These are phyloP conservation scores for Euryodendron excelsum DNA, from an alignment of 148 eudicot genomes.

Conservation along the genomic window DNA sequence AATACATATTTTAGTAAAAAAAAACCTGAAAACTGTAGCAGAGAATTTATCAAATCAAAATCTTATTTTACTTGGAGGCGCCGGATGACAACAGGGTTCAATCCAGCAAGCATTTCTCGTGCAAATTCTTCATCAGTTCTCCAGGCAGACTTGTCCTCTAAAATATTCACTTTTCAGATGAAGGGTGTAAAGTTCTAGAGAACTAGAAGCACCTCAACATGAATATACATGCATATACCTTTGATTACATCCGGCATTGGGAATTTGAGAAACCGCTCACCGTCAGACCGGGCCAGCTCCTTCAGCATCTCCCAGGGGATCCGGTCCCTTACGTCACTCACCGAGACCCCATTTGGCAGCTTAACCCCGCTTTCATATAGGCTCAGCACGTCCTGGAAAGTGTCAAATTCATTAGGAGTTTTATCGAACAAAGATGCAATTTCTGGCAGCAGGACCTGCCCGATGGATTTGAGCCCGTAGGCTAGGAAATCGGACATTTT, in stretches of 20 bases:
- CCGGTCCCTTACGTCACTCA: slow-evolving; percentile 38
- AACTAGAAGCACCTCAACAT: background rate
- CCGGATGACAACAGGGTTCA: slow-evolving; percentile 71
- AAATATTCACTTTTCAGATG: background rate
- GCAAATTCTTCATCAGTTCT: slow-evolving; percentile 92
- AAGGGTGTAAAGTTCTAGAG: background rate
- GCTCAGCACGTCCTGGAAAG: slow-evolving; percentile 56
- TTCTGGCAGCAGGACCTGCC: slow-evolving; percentile 60
- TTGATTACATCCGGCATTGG: slow-evolving; percentile 77
- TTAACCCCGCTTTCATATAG: slow-evolving; percentile 59
- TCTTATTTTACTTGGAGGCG: slow-evolving; percentile 55
- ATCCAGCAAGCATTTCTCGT: slow-evolving; percentile 95
- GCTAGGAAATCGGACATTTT: slow-evolving; percentile 83
- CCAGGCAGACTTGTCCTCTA: slow-evolving; percentile 85
- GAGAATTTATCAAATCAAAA: slow-evolving; percentile 4
- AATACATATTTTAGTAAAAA: background rate
- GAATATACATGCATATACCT: slow-evolving; percentile 51
- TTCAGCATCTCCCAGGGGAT: slow-evolving; percentile 73
- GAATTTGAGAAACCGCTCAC: slow-evolving; percentile 56
- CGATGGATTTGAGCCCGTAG: slow-evolving; percentile 61
- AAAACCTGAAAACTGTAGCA: background rate
- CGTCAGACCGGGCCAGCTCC: slow-evolving; percentile 67
- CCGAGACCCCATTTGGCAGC: slow-evolving; percentile 37
- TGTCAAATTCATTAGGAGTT: slow-evolving; percentile 71
- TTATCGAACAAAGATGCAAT: slow-evolving; percentile 54